Base-by-base conservation (phyloP, 2,329 filamentous ascomycete species). In the Ceratocystis eucalypticola region DNA sequence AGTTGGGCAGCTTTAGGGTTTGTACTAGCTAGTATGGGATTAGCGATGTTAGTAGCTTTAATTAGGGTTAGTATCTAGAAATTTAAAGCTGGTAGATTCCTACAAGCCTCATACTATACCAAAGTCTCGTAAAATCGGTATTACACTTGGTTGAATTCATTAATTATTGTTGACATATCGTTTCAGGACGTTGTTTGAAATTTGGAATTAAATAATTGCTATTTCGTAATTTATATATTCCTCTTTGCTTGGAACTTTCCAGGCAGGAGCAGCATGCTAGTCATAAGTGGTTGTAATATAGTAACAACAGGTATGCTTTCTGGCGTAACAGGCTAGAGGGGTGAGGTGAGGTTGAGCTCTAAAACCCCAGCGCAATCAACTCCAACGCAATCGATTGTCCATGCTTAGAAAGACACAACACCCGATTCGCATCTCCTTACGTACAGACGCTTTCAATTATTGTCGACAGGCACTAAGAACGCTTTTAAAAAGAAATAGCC, bases 301-400 rank as follows among this genome's bases (percentile, higher is more conserved):
- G 44, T 15, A 1, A 45, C 5, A 48, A 25, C 1, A 33, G 3
- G 41, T 22, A 33, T 66, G 30, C 28, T 33, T 50, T 45, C 53
- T 63, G 57, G 55, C 65, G 12, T 6, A 37, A n/a, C 22, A 15
- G 28, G 46, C n/a, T 63, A 37, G 65, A 67, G 65, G 65, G 65
- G 65, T 50, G 61, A 62, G 65, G 50, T 61, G 61, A 61, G 55
- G 25, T 59, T 59, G 55, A 59, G 55, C 55, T 59, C 55, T 59
- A 59, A 59, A 59, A 59, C 55, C 20, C 55, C 55, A 59, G 55
- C 55, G 55, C 55, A 59, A 37, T 33, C 55, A 59, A 59, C 55
- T 59, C 53, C 12, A 59, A 37, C 55, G 37, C 15, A 53, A 15
- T n/a, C 48, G 22, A 28, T 37, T 59, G 28, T 59, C 55, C 7